phyloP scores from a whole-genome alignment of 2,329 filamentous ascomycete species.

The Fusarium ramigenum region DNA sequence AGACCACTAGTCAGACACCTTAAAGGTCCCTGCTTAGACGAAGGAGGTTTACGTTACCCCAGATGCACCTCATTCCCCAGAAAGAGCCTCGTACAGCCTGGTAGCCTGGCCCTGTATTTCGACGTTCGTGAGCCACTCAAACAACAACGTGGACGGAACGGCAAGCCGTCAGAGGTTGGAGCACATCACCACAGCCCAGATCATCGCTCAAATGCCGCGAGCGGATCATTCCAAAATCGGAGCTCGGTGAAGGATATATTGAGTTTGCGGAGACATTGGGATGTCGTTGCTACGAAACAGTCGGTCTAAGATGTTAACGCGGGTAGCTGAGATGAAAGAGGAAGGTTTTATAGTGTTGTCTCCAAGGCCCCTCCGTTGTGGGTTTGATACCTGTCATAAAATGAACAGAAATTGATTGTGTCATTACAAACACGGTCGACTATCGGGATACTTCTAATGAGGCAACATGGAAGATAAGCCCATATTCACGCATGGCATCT shows the following conservation, averaged over 20 bases:
- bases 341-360: constrained; percentile 3
- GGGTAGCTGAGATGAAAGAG: constrained; percentile 17
- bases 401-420: background rate
- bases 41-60: constrained; percentile 31
- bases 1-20: constrained; percentile 11
- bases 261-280: constrained; percentile 9
- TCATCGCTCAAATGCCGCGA: constrained; percentile 13
- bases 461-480: background rate
- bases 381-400: background rate
- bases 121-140: constrained; percentile 39
- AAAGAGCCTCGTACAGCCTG: constrained; percentile 21
- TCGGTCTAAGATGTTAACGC: constrained; percentile 17
- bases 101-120: constrained; percentile 1
- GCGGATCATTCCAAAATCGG: constrained; percentile 24
- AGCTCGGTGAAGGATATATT: constrained; percentile 26
- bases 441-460: background rate
- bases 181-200: background rate
- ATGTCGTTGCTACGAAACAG: constrained; percentile 14
- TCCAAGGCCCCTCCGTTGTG: background rate
- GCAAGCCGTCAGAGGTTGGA: constrained; percentile 32
- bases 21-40: constrained; percentile 15
- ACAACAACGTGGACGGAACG: constrained; percentile 37
- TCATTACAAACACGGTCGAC: background rate
- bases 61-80: constrained; percentile 33
- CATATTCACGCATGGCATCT: background rate